Evolutionary conservation across 805 yeast genomes (phyloP).

Genomic region (Zygoascus tannicola): DNA sequence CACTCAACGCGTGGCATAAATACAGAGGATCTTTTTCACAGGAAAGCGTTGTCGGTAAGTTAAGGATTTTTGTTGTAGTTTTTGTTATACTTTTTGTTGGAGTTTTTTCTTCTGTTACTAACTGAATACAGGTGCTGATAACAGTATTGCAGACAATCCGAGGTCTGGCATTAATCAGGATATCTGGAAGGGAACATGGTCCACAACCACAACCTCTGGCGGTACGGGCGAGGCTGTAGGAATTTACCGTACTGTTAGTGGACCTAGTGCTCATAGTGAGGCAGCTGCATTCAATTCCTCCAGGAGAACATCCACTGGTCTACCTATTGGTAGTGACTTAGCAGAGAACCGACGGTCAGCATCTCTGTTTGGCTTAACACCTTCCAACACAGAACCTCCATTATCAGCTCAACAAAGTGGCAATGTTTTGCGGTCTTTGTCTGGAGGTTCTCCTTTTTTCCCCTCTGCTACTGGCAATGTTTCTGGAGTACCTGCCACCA

Average conservation of each 20-base stretch:
- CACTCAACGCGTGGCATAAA: background rate
- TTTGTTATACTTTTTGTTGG: no score
- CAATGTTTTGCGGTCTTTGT: background rate
- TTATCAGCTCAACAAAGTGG: no score
- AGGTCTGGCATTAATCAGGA: conserved; percentile 2
- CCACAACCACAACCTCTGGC: background rate
- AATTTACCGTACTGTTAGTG: background rate
- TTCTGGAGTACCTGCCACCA: background rate
- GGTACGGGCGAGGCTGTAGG: background rate
- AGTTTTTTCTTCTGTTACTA: no score
- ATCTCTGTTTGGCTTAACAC: background rate
- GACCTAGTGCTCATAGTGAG: background rate
- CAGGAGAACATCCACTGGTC: background rate
- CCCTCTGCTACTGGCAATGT: background rate
- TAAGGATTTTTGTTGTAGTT: no score
- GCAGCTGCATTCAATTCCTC: background rate
- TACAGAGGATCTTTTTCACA: background rate
- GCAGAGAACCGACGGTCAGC: background rate
- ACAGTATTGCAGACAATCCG: no score
- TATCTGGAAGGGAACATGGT: conserved; percentile 3
- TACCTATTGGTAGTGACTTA: background rate
- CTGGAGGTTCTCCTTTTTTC: background rate
- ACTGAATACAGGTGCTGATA: no score
- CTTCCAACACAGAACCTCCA: background rate
- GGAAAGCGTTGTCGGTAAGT: no score